Evolutionary conservation across 352 stramenopile genomes (phyloP).

Genomic region (Phytophthora sp.): DNA sequence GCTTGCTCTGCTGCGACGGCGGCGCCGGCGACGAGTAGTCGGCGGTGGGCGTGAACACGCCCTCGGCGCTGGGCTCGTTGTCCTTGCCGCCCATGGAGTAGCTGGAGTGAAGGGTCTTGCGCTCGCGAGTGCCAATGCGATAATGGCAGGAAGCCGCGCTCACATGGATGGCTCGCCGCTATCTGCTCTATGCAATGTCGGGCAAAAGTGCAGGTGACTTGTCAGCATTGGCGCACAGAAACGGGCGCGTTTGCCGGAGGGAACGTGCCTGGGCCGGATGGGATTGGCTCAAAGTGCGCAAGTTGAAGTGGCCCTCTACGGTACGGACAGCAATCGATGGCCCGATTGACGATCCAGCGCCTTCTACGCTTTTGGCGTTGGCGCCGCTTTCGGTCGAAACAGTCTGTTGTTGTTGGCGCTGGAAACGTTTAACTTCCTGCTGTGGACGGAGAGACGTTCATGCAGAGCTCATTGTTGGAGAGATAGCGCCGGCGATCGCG

Average conservation of each 20-base stretch:
- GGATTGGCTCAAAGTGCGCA: conserved; percentile 2
- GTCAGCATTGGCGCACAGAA: no score
- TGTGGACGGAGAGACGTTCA: no score
- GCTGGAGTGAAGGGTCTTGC: not conserved
- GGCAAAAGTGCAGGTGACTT: no score
- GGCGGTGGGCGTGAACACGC: conserved; percentile 55
- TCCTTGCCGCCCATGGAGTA: conserved; percentile 42
- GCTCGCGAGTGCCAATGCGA: conserved; percentile 14
- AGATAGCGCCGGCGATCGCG: no score
- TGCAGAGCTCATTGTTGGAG: no score
- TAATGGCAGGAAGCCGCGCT: no score
- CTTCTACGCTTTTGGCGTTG: no score
- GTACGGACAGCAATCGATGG: conserved; percentile 26
- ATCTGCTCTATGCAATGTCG: conserved; percentile 34
- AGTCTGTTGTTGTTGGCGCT: not conserved
- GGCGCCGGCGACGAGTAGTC: conserved; percentile 39
- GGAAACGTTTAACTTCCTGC: no score
- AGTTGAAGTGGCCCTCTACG: conserved; percentile 20
- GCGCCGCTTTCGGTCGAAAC: no score
- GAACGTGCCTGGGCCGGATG: not conserved
- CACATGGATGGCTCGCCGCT: no score
- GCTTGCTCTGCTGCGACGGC: conserved; percentile 24
- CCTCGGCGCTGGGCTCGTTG: conserved; percentile 46
- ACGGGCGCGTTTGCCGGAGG: no score
- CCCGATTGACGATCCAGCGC: no score